phyloP scores from a whole-genome alignment of 2,329 filamentous ascomycete genomes.

The Nothophoma quercina region DNA sequence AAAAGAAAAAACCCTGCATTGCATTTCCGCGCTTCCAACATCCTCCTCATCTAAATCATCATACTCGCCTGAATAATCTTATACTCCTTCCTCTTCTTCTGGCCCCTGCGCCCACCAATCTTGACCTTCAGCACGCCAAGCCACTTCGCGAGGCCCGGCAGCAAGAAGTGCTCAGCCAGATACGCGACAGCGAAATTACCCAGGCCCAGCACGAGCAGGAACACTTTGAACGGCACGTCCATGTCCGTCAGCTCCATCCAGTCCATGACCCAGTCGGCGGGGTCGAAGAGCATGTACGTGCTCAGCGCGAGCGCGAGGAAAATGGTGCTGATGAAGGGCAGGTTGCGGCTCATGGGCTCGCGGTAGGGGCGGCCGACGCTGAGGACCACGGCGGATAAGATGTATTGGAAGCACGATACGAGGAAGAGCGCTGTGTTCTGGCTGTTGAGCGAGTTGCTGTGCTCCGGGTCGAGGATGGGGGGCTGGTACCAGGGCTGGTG shows the following conservation, averaged over 20 bases:
- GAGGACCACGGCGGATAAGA: conserved; percentile 85
- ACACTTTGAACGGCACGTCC: conserved; percentile 73
- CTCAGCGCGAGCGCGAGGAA: conserved; percentile 71
- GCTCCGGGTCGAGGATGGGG: conserved; percentile 76
- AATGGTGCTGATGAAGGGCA: conserved; percentile 85
- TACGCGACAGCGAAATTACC: conserved; percentile 74
- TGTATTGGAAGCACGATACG: conserved; percentile 93
- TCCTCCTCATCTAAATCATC: conserved; percentile 26
- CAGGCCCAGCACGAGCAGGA: conserved; percentile 74
- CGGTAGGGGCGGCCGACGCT: conserved; percentile 93
- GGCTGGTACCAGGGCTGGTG: conserved; percentile 85
- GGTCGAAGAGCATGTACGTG: conserved; percentile 80
- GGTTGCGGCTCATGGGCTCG: conserved; percentile 79
- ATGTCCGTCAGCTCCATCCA: conserved; percentile 89
- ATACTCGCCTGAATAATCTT: conserved; percentile 69
- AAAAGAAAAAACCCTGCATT: too few relatives aligned
- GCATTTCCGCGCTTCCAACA: too few relatives aligned
- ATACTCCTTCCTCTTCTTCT: conserved; percentile 81
- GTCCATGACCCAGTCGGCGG: conserved; percentile 71
- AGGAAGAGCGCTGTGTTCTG: conserved; percentile 93
- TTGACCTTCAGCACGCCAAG: conserved; percentile 69
- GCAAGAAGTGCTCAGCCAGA: conserved; percentile 73
- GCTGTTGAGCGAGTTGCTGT: conserved; percentile 87
- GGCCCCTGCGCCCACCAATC: conserved; percentile 58
- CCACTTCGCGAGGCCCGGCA: conserved; percentile 71